Conservation (phyloP, 2,329 filamentous ascomycete species). For the Aureobasidium sp. region DNA sequence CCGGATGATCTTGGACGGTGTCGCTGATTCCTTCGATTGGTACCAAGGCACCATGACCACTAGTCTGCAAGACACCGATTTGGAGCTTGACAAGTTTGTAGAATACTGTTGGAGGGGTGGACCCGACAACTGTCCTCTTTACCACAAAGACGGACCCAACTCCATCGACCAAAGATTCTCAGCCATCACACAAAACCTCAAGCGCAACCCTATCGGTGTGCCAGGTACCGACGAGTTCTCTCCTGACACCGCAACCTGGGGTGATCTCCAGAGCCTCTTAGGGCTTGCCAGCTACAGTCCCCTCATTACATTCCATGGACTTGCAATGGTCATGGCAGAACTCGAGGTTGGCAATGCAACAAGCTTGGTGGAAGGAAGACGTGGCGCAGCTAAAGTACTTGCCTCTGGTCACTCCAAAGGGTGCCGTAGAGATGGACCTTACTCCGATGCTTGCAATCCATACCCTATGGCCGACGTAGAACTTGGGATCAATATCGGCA, state of each 20-base stretch:
- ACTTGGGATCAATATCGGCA: slow-evolving; percentile 16
- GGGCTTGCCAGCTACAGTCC: slow-evolving; percentile 28
- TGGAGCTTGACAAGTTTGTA: slow-evolving; percentile 46
- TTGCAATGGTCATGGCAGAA: slow-evolving; percentile 25
- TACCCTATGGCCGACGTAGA: neutral
- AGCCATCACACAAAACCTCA: slow-evolving; percentile 33
- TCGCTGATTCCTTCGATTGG: slow-evolving; percentile 37
- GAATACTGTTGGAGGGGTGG: slow-evolving; percentile 46
- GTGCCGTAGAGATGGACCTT: slow-evolving; percentile 22
- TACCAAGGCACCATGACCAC: slow-evolving; percentile 42
- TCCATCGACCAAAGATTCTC: slow-evolving; percentile 27
- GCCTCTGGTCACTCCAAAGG: slow-evolving; percentile 14
- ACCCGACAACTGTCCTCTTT: slow-evolving; percentile 35
- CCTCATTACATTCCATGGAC: slow-evolving; percentile 19
- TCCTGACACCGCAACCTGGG: slow-evolving; percentile 28
- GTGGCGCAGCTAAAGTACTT: slow-evolving; percentile 24
- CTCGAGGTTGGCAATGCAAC: slow-evolving; percentile 24
- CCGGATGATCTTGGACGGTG: slow-evolving; percentile 35
- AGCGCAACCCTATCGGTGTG: slow-evolving; percentile 35
- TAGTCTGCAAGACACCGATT: slow-evolving; percentile 46
- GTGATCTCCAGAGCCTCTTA: slow-evolving; percentile 26
- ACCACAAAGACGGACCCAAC: slow-evolving; percentile 25
- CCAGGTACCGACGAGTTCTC: slow-evolving; percentile 25
- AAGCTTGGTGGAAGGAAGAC: slow-evolving; percentile 30
- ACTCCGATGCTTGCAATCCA: slow-evolving; percentile 17